phyloP scores from a whole-genome alignment of 352 stramenopile species.

The Globisporangium megalacanthum region DNA sequence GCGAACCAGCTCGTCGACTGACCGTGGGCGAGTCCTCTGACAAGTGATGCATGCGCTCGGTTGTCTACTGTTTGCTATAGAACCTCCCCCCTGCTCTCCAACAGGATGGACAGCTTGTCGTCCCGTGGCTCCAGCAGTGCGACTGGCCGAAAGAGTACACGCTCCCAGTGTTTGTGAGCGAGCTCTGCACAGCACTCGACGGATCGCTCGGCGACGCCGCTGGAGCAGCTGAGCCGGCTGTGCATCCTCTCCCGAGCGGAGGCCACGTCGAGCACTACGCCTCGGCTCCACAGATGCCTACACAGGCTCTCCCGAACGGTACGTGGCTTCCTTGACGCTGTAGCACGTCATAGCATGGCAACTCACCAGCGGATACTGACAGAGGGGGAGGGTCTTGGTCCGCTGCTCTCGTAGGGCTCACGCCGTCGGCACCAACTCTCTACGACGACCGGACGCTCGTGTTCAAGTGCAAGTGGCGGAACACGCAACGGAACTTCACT shows the following conservation, averaged over 20 bases:
- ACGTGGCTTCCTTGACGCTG: background rate
- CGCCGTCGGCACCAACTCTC: background rate
- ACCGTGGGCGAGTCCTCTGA: background rate
- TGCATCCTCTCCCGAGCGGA: slow-evolving; percentile 14
- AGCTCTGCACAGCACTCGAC: slow-evolving; percentile 39
- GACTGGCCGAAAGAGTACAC: slow-evolving; percentile 55
- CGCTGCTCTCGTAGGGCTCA: background rate
- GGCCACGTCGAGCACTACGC: slow-evolving; percentile 9
- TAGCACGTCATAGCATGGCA: too few species aligned
- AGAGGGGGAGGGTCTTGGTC: background rate
- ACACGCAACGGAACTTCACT: slow-evolving; percentile 37
- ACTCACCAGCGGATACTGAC: background rate
- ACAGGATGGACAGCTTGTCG: slow-evolving; percentile 29
- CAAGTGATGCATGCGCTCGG: background rate
- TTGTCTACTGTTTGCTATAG: slow-evolving; percentile 14
- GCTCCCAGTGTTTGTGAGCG: slow-evolving; percentile 33
- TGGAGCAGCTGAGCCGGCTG: slow-evolving; percentile 5
- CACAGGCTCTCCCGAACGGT: slow-evolving; percentile 3
- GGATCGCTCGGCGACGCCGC: slow-evolving; percentile 4
- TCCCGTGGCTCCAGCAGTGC: slow-evolving; percentile 42
- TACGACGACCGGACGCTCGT: slow-evolving; percentile 15
- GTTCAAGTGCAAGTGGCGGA: slow-evolving; percentile 68
- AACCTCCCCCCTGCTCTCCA: slow-evolving; percentile 30
- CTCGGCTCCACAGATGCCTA: slow-evolving; percentile 30
- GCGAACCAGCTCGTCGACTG: background rate